Conservation (phyloP, 257 asterid genomes). For the Scutellaria galericulata region DNA sequence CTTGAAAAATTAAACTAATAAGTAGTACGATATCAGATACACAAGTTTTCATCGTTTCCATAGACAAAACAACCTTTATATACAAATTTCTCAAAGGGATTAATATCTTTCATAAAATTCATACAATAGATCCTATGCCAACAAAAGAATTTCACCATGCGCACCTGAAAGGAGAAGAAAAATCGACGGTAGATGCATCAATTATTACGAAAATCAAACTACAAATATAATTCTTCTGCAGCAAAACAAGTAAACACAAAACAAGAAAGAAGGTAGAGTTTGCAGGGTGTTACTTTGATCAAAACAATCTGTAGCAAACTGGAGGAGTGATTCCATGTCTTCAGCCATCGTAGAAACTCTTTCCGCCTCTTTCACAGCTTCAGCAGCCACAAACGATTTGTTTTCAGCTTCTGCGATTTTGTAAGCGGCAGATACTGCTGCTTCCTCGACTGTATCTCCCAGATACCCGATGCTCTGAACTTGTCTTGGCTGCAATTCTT, state of each 20-base stretch:
- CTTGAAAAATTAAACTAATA: neutral
- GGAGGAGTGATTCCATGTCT: conserved; percentile 65
- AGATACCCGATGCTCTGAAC: conserved; percentile 52
- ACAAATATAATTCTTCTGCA: neutral
- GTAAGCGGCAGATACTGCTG: conserved; percentile 62
- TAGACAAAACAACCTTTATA: neutral
- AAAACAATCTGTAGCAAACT: conserved; percentile 61
- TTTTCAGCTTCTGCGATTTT: conserved; percentile 85
- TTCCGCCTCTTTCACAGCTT: conserved; percentile 87
- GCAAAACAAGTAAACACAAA: neutral
- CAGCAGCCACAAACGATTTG: conserved; percentile 86
- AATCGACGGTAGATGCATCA: neutral
- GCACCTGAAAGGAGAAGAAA: conserved; percentile 52
- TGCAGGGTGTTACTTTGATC: conserved; percentile 54
- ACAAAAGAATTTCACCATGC: conserved; percentile 56
- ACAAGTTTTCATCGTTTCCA: neutral
- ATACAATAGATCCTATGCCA: conserved; percentile 43
- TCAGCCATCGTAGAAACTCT: conserved; percentile 74
- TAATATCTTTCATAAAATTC: conserved; percentile 5
- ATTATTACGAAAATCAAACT: neutral
- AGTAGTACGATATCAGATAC: neutral
- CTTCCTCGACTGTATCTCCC: conserved; percentile 69
- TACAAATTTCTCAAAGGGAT: conserved; percentile 25
- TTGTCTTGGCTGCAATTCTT: conserved; percentile 52
- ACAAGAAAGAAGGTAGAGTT: conserved; percentile 20